phyloP scores from a whole-genome alignment of 2,329 filamentous ascomycete species.

The Daldinia sp. region DNA sequence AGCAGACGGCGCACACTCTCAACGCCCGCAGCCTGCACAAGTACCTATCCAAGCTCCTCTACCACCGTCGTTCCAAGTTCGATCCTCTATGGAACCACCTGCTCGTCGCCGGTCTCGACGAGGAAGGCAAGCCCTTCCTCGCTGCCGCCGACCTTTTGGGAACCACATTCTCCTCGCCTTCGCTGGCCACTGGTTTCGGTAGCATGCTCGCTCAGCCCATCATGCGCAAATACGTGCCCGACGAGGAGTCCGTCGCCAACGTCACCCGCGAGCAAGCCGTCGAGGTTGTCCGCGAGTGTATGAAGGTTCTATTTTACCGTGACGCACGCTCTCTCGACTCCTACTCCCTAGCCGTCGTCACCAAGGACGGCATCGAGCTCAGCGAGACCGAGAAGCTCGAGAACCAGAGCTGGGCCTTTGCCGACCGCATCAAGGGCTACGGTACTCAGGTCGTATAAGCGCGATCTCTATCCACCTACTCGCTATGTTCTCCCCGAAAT shows the following conservation, averaged over 20 bases:
- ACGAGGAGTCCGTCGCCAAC: slow-evolving; percentile 78
- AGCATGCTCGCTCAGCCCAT: slow-evolving; percentile 92
- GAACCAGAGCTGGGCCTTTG: slow-evolving; percentile 97
- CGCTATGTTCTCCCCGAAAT: neutral
- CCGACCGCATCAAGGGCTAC: slow-evolving; percentile 92
- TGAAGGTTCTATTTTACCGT: slow-evolving; percentile 98
- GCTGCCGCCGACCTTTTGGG: slow-evolving; percentile 91
- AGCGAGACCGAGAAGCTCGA: slow-evolving; percentile 88
- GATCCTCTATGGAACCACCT: slow-evolving; percentile 98
- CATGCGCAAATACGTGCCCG: slow-evolving; percentile 81
- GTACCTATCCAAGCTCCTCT: slow-evolving; percentile 95
- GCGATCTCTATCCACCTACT: neutral
- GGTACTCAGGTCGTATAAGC: slow-evolving; percentile 78
- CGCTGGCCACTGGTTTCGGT: slow-evolving; percentile 92
- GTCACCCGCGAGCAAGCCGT: slow-evolving; percentile 82
- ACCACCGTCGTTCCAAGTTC: slow-evolving; percentile 93
- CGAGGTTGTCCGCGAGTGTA: slow-evolving; percentile 84
- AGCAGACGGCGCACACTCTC: slow-evolving; percentile 63
- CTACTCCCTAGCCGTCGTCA: slow-evolving; percentile 91
- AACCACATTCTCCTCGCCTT: slow-evolving; percentile 87
- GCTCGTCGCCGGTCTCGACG: slow-evolving; percentile 88
- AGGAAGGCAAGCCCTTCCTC: slow-evolving; percentile 82
- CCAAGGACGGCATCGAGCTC: slow-evolving; percentile 86
- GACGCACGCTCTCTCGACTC: slow-evolving; percentile 91
- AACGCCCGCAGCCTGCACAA: slow-evolving; percentile 95